Conservation (phyloP, 768 basidiomycete genomes). For the Tricholoma hemisulphureum region DNA sequence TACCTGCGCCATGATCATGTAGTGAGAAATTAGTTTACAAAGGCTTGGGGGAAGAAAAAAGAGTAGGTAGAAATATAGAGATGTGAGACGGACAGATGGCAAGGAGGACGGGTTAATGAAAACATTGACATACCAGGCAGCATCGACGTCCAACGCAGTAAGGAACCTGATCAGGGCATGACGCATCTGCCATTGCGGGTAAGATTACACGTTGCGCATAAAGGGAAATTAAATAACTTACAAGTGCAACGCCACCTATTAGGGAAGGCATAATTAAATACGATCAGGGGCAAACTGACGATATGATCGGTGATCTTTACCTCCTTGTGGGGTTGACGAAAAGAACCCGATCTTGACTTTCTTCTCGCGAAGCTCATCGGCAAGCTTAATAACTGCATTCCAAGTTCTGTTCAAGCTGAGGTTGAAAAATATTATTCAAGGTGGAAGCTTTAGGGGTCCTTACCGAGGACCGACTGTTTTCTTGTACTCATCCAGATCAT, state of each 20-base stretch:
- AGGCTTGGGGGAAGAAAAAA: not conserved
- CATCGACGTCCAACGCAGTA: slow-evolving; percentile 75
- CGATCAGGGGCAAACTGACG: slow-evolving; percentile 10
- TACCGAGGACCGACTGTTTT: slow-evolving; percentile 66
- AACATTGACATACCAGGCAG: slow-evolving; percentile 63
- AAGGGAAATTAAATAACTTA: slow-evolving; percentile 39
- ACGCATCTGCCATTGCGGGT: slow-evolving; percentile 65
- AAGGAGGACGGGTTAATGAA: slow-evolving; percentile 7
- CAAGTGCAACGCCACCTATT: slow-evolving; percentile 88
- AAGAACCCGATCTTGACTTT: slow-evolving; percentile 92
- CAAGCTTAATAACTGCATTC: slow-evolving; percentile 79
- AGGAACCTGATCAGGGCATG: slow-evolving; percentile 90
- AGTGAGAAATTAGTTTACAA: slow-evolving; percentile 6
- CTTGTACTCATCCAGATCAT: slow-evolving; percentile 76
- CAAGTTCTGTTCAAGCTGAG: slow-evolving; percentile 50
- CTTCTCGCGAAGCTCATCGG: slow-evolving; percentile 81
- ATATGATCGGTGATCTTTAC: slow-evolving; percentile 37
- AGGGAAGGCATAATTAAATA: slow-evolving; percentile 15
- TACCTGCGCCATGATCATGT: slow-evolving; percentile 48
- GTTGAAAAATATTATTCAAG: slow-evolving; percentile 9
- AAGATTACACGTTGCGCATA: slow-evolving; percentile 13
- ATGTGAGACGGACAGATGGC: not conserved
- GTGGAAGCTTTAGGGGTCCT: slow-evolving; percentile 4
- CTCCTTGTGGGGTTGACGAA: slow-evolving; percentile 93
- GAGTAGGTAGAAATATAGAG: slow-evolving; percentile 4